Evolutionary conservation across 768 basidiomycete species (phyloP), one percentile per base, ranked within the genome.

Genomic region (Dentipellis sp.): DNA sequence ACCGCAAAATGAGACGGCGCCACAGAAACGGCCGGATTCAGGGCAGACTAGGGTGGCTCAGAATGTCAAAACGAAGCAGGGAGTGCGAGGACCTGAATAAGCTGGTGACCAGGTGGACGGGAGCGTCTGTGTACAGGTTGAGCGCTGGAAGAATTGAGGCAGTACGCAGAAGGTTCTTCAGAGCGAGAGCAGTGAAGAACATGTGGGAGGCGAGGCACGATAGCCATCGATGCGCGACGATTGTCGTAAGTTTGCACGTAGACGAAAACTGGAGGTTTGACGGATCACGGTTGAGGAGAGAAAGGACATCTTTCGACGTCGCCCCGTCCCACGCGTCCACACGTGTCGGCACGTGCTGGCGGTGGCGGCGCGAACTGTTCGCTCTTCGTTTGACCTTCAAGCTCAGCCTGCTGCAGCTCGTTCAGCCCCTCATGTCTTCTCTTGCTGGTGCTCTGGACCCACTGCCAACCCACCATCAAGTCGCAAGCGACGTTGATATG

Each of bases 361-460:
- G 36, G 51, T 52, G 35, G 51, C 51, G 14, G 14, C 14, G 10
- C 17, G 14, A 11, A 7, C n/a, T 19, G 12, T 21, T 34, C 14
- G 10, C 50, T 36, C 51, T 19, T 17, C 14, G 29, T 8, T 34
- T 16, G 12, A 6, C n/a, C n/a, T n/a, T n/a, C n/a, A n/a, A n/a
- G n/a, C 29, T 3, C 29, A 3, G 29, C 29, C 6, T 29, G 29
- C 29, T 29, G 29, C 29, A 29, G 29, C 29, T 29, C 29, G 6
- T 29, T 6, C 29, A 29, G 29, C 29, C 29, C 29, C 6, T 6
- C 29, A 56, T 56, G 55, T 56, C 55, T 7, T 50, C 55, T 17
- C 55, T 56, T 39, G 55, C 55, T 11, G 50, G 49, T 8, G 55
- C 55, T 40, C 50, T 56, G 16, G 54, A 21, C 10, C 54, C 51